Evolutionary conservation across 2,329 filamentous ascomycete genomes (phyloP).

Genomic region (Ceratocystis colombiana): DNA sequence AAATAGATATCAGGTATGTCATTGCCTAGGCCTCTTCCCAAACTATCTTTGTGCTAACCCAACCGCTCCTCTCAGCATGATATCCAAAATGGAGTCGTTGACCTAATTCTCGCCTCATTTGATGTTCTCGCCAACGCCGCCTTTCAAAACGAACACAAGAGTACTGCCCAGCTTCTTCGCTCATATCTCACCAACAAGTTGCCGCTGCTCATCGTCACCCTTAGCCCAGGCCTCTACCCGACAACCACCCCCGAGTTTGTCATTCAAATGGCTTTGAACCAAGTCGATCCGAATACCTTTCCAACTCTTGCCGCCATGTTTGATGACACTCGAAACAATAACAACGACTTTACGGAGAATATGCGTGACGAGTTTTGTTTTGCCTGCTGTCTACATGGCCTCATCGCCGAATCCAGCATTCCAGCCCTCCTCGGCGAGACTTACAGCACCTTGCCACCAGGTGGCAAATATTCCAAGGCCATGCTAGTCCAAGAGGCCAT

Average conservation of each 20-base stretch:
- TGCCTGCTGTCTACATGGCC: constrained; percentile 73
- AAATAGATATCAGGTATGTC: constrained; percentile 67
- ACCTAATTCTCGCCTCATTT: constrained; percentile 80
- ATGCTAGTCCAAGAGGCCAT: constrained; percentile 68
- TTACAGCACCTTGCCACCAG: constrained; percentile 64
- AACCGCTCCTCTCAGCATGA: constrained; percentile 47
- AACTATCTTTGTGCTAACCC: neutral
- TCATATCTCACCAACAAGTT: constrained; percentile 72
- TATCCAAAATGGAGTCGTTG: constrained; percentile 63
- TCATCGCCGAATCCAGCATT: constrained; percentile 71
- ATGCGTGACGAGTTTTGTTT: constrained; percentile 70
- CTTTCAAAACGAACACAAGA: constrained; percentile 50
- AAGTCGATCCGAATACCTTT: constrained; percentile 72
- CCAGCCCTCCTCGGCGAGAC: constrained; percentile 74
- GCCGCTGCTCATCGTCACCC: constrained; percentile 44
- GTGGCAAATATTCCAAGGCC: constrained; percentile 67
- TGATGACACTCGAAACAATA: constrained; percentile 43
- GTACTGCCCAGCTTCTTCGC: constrained; percentile 61
- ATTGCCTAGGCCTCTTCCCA: neutral
- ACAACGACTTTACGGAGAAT: constrained; percentile 48
- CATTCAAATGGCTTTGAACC: constrained; percentile 60
- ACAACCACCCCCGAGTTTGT: constrained; percentile 65
- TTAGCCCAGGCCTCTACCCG: constrained; percentile 57
- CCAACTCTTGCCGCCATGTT: constrained; percentile 51
- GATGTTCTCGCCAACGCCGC: constrained; percentile 81